These are phyloP conservation scores for Pyrenochaeta sp. DNA, from an alignment of 2,329 filamentous ascomycete genomes.

Conservation along the genomic window DNA sequence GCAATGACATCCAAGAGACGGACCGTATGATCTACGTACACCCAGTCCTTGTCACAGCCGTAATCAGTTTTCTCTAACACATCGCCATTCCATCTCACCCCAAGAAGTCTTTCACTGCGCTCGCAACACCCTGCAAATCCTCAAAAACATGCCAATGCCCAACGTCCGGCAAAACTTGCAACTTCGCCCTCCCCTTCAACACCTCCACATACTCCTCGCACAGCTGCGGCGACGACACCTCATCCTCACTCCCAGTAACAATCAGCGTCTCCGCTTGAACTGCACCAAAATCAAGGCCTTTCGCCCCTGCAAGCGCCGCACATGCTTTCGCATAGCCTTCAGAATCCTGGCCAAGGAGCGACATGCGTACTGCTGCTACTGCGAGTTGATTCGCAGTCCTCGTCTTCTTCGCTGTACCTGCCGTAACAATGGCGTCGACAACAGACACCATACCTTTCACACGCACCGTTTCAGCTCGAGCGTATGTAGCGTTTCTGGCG, in stretches of 20 bases:
- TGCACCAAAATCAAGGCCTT: conserved; percentile 44
- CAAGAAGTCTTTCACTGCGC: conserved; percentile 35
- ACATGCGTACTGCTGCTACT: conserved; percentile 53
- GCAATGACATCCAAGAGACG: no score
- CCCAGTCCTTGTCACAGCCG: no score
- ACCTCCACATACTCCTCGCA: conserved; percentile 44
- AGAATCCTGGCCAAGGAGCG: conserved; percentile 58
- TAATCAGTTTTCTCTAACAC: no score
- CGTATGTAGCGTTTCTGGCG: conserved; percentile 36
- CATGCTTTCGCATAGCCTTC: conserved; percentile 66
- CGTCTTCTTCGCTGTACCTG: conserved; percentile 50
- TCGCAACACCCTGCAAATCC: conserved; percentile 49
- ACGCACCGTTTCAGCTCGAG: conserved; percentile 54
- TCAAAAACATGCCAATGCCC: conserved; percentile 64
- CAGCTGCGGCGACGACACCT: conserved; percentile 50
- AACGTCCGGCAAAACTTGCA: conserved; percentile 51
- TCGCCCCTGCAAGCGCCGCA: conserved; percentile 56
- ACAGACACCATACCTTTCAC: conserved; percentile 56
- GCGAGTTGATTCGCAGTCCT: conserved; percentile 53
- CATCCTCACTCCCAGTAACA: conserved; percentile 58
- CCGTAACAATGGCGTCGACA: conserved; percentile 49
- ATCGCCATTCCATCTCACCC: background rate
- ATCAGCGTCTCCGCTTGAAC: conserved; percentile 42
- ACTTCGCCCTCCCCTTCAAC: conserved; percentile 34
- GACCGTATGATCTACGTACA: no score